These are phyloP conservation scores for Tolypocladium album DNA, from an alignment of 2,329 filamentous ascomycete genomes.

Conservation along the genomic window DNA sequence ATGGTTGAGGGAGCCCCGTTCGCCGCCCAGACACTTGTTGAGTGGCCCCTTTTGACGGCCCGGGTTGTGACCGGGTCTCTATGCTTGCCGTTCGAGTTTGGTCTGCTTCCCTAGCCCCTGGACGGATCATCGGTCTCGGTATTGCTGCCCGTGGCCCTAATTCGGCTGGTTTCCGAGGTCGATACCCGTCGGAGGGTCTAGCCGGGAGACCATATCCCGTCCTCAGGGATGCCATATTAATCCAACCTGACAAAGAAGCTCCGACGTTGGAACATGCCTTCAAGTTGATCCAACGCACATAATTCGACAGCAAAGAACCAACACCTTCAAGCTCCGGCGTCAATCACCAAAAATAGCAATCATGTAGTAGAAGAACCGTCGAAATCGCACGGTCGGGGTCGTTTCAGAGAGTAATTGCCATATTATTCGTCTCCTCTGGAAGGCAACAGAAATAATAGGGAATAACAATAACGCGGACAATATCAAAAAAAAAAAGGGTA, in stretches of 20 bases:
- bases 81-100: constrained; percentile 8
- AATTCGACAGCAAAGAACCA: background rate
- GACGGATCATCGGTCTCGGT: constrained; percentile 12
- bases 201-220: constrained; percentile 28
- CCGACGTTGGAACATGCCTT: constrained; percentile 2
- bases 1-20: constrained; percentile 14
- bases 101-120: constrained; percentile 10
- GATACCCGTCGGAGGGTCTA: constrained; percentile 25
- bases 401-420: background rate
- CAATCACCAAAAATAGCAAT: background rate
- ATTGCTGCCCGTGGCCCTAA: constrained; percentile 7
- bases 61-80: constrained; percentile 5
- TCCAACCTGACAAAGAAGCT: constrained; percentile 9
- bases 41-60: constrained; percentile 10
- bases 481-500: background rate
- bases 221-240: constrained; percentile 32
- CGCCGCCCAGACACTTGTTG: constrained; percentile 11
- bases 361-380: no score
- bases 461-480: background rate
- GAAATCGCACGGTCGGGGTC: background rate
- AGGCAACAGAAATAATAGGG: background rate
- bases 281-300: background rate
- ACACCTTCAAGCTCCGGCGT: background rate
- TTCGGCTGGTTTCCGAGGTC: constrained; percentile 16
- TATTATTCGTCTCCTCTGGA: background rate